Conservation (phyloP, 1,284 basidiomycete genomes). For the Boletus sp. region DNA sequence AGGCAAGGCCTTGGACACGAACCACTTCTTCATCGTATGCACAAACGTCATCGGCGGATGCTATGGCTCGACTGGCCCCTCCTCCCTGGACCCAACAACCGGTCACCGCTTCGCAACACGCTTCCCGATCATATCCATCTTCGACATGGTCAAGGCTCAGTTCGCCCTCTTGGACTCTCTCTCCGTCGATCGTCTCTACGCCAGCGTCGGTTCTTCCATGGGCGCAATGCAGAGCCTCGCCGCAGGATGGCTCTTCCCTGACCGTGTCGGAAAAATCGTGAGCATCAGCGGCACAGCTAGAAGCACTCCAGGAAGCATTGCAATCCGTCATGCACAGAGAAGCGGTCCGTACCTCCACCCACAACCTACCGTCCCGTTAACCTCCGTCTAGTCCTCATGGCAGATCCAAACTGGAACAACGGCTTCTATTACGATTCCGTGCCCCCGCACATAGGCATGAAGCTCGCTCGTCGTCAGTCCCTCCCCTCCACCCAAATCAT, state of each 20-base stretch:
- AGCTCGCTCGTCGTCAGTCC: slow-evolving; percentile 89
- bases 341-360: slow-evolving; percentile 64
- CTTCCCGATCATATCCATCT: slow-evolving; percentile 92
- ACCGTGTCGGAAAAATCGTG: slow-evolving; percentile 86
- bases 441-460: slow-evolving; percentile 98
- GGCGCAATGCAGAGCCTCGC: slow-evolving; percentile 98
- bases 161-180: slow-evolving; percentile 87
- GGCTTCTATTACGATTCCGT: slow-evolving; percentile 97
- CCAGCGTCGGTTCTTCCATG: slow-evolving; percentile 94
- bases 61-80: slow-evolving; percentile 96
- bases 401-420: slow-evolving; percentile 99
- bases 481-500: not conserved
- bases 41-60: slow-evolving; percentile 98
- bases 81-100: slow-evolving; percentile 71
- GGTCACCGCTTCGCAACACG: slow-evolving; percentile 83
- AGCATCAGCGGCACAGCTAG: slow-evolving; percentile 95
- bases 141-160: slow-evolving; percentile 97
- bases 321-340: slow-evolving; percentile 95
- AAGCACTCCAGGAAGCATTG: slow-evolving; percentile 89
- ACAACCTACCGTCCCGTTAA: slow-evolving; percentile 1
- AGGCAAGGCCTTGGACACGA: slow-evolving; percentile 91
- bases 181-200: slow-evolving; percentile 86
- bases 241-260: slow-evolving; percentile 91
- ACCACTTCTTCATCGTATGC: slow-evolving; percentile 93
- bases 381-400: slow-evolving; percentile 84